Base-by-base conservation (phyloP, 176 grass and related monocot species). In the Chrysopogon serrulatus region DNA sequence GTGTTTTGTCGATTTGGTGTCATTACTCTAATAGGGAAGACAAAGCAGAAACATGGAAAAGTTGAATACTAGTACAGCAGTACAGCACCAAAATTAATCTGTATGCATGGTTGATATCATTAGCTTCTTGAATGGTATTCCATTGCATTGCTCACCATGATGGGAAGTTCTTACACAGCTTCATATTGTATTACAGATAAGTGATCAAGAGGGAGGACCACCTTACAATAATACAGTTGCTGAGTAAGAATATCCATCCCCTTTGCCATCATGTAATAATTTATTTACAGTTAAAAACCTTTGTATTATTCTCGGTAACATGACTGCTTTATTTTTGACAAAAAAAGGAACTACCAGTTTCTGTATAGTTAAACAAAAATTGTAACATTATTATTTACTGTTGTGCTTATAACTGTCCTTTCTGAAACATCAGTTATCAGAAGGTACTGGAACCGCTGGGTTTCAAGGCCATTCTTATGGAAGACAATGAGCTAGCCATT, bases 401-500 rank as follows among this genome's bases (percentile, higher is more conserved):
- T 31, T 51, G 41, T 5, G 2, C 28, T 17, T 70, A 69, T 82
- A 39, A 70, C 32, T 70, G 21, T 67, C 40, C 42, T 84, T 81
- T 77, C 17, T 32, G 64, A 41, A 88, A 72, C 16, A 53, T 51
- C 75, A 95, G 90, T 85, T 95, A 88, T 65, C 87, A 90, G 73
- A 84, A 90, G 45, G 90, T 92, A 76, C 76, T 92, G 67, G 73
- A 83, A 44, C 87, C 93, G 11, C 27, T 92, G 78, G 87, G 90
- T 80, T 95, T 95, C 65, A 86, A 92, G 53, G 79, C 86, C 84
- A 42, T 93, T 79, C 77, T 71, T 76, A 79, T 93, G 74, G 91
- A 93, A 96, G 90, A 93, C 62, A 96, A 96, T 77, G 67, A 85
- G 53, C 72, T 91, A n/a, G 77, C 94, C 64, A 79, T 93, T 60